phyloP scores from a whole-genome alignment of 2,329 filamentous ascomycete genomes.

The Incumbomyces delicatus region DNA sequence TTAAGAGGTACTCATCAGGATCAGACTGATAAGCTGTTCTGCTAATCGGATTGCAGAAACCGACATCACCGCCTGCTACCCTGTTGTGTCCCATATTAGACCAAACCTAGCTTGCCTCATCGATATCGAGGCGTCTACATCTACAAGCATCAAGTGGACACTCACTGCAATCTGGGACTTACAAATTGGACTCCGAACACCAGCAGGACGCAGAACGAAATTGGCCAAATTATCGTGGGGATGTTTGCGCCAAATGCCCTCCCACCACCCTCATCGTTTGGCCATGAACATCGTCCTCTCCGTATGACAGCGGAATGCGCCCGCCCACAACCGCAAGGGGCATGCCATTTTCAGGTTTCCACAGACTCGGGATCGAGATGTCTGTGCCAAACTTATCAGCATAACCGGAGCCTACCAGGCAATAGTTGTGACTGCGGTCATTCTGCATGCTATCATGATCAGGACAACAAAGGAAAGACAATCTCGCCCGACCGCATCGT shows the following conservation, averaged over 20 bases:
- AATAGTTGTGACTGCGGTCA: constrained; percentile 39
- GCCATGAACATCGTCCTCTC: constrained; percentile 18
- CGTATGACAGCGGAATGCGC: constrained; percentile 16
- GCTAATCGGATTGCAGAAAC: background rate
- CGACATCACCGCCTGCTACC: too few relatives aligned
- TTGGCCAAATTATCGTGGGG: background rate
- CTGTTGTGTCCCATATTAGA: too few relatives aligned
- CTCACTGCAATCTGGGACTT: too few relatives aligned
- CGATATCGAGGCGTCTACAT: constrained; percentile 4
- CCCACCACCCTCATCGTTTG: constrained; percentile 15
- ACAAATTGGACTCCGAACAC: too few relatives aligned
- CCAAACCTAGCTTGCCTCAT: background rate
- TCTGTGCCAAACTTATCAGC: constrained; percentile 34
- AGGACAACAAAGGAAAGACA: background rate
- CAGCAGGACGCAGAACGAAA: constrained; percentile 4
- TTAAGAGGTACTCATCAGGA: background rate
- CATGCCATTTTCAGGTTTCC: constrained; percentile 24
- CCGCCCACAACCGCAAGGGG: constrained; percentile 23
- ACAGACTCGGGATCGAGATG: constrained; percentile 28
- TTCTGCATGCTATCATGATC: constrained; percentile 37
- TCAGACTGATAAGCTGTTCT: background rate
- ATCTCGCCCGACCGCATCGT: constrained; percentile 2
- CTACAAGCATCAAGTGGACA: constrained; percentile 10
- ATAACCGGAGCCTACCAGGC: constrained; percentile 26
- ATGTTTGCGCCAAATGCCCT: constrained; percentile 22